Percentiles rank a stretch among this genome's conserved stretches.
Evolutionary conservation across 306 rosid species (phyloP).

Genomic region (Quercus rubra): DNA sequence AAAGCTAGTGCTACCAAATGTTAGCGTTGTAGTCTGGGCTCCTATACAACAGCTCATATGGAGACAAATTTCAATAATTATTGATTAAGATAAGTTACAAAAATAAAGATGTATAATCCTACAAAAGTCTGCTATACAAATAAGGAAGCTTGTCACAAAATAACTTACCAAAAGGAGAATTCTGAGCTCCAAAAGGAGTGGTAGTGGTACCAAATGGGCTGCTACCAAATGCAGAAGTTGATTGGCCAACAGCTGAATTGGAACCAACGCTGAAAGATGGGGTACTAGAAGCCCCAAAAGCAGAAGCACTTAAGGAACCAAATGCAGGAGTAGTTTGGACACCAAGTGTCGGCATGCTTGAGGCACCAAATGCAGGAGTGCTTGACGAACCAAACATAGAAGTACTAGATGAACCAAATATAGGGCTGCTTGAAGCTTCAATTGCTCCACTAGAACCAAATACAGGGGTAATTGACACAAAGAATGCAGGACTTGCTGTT

Average conservation of each 20-base stretch:
- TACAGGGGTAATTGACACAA: conserved; percentile 51
- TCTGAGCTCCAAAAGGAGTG: conserved; percentile 76
- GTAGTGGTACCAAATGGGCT: conserved; percentile 60
- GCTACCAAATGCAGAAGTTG: conserved; percentile 60
- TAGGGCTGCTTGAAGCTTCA: conserved; percentile 58
- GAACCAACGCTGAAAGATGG: conserved; percentile 35
- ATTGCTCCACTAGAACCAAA: conserved; percentile 76
- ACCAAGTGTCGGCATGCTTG: conserved; percentile 55
- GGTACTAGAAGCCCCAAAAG: conserved; percentile 73
- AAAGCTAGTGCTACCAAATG: conserved; percentile 58
- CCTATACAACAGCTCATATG: conserved; percentile 41
- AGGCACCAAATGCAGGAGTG: conserved; percentile 46
- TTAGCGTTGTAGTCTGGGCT: conserved; percentile 53
- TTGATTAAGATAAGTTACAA: conserved; percentile 2
- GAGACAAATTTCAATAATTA: conserved; percentile 3
- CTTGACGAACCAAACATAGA: conserved; percentile 53
- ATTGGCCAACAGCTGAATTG: conserved; percentile 65
- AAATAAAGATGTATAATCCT: neutral
- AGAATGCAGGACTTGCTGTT: conserved; percentile 50
- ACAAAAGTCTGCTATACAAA: neutral
- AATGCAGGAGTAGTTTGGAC: conserved; percentile 40
- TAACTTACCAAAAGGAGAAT: conserved; percentile 41
- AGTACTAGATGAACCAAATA: conserved; percentile 29
- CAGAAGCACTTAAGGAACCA: conserved; percentile 38
- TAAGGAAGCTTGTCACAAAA: neutral